These are phyloP conservation scores for Colletotrichum australisinense DNA, from an alignment of 2,329 filamentous ascomycete genomes.

Conservation along the genomic window DNA sequence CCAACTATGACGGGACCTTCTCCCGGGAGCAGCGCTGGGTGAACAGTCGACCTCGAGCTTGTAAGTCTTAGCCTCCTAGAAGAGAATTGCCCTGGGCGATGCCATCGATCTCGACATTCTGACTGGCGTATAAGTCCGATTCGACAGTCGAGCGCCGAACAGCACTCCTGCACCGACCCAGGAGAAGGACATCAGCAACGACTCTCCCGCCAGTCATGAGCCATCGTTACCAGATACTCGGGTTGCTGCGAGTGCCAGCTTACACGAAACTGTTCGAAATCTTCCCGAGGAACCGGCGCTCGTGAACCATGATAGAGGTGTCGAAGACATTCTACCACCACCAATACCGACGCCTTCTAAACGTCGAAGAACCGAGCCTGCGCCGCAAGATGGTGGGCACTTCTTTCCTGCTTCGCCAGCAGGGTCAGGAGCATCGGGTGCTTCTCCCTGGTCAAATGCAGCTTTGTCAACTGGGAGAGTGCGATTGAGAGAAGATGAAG, in stretches of 20 bases:
- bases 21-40: slow-evolving; percentile 51
- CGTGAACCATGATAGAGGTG: background rate
- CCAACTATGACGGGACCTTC: slow-evolving; percentile 40
- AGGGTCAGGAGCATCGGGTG: background rate
- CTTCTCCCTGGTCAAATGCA: slow-evolving; percentile 8
- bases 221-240: background rate
- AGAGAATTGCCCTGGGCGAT: background rate
- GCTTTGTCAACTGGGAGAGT: background rate
- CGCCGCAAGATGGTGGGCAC: slow-evolving; percentile 1
- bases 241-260: background rate
- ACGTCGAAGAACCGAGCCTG: slow-evolving; percentile 5
- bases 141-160: slow-evolving; percentile 14
- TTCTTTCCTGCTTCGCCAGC: slow-evolving; percentile 18
- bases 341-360: slow-evolving; percentile 15
- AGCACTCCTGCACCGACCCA: background rate
- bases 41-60: slow-evolving; percentile 47
- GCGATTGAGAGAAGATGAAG: slow-evolving; percentile 1
- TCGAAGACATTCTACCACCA: background rate
- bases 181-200: background rate
- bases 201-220: background rate
- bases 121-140: slow-evolving; percentile 4
- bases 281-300: background rate
- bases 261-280: slow-evolving; percentile 7
- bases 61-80: slow-evolving; percentile 38
- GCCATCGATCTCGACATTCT: background rate